Percentiles rank a stretch among this genome's conserved stretches.
Evolutionary conservation across 192 early-diverging fungal species (phyloP).

Genomic region (Entrophospora sp.): DNA sequence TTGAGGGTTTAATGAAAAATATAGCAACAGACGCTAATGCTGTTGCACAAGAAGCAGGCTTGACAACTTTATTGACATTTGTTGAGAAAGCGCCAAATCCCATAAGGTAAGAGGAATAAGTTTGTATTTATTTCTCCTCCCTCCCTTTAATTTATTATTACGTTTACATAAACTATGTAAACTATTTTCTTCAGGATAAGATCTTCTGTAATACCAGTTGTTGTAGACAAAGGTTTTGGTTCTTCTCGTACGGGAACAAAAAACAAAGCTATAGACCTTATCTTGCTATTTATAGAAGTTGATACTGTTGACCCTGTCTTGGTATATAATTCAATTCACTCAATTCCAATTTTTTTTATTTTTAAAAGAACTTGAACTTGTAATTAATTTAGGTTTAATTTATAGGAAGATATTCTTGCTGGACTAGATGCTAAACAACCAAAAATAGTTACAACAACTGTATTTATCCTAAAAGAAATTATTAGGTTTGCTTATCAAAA

Average conservation of each 20-base stretch:
- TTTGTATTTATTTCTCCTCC: neutral
- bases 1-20: constrained; percentile 65
- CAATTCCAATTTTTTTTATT: too few species aligned
- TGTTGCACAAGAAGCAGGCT: constrained; percentile 81
- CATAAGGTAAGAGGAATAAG: constrained; percentile 36
- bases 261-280: constrained; percentile 63
- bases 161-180: neutral
- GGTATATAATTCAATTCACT: constrained; percentile 50
- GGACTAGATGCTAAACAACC: constrained; percentile 85
- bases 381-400: too few species aligned
- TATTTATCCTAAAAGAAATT: constrained; percentile 51
- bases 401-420: constrained; percentile 64
- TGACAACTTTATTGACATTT: constrained; percentile 67
- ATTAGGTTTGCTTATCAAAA: too few species aligned
- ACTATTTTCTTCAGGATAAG: constrained; percentile 42
- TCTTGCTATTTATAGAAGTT: constrained; percentile 83
- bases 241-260: constrained; percentile 76
- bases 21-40: constrained; percentile 82
- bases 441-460: constrained; percentile 74
- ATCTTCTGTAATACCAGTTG: constrained; percentile 57
- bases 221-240: constrained; percentile 83
- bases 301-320: constrained; percentile 80
- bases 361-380: too few species aligned
- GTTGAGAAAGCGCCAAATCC: constrained; percentile 76
- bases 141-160: neutral